Evolutionary conservation across 495 filamentous ascomycete genomes (phyloP), one percentile per base, ranked within the genome.

Genomic region (Pyrenopolyporus hunteri): DNA sequence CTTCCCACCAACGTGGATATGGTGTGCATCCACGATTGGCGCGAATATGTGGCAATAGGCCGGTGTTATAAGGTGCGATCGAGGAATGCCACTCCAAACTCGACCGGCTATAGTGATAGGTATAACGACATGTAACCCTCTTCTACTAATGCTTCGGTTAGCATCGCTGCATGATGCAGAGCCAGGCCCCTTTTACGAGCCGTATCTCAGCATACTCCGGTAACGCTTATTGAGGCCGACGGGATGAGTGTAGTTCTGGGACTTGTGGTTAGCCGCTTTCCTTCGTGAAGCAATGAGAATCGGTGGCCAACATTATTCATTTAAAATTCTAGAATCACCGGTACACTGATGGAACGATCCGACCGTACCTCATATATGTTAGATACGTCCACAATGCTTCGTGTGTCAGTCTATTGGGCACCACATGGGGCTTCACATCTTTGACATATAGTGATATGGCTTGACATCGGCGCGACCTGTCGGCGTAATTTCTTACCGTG

Each of bases 1-100:
- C 11, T 56, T 55, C 36, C 50, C 57, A 52, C 31, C 25, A 42
- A 45, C 43, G 53, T 60, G 57, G 51, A 66, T 51, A 37, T 17
- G 35, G 42, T 47, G 14, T 13, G 26, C 7, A 32, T 26, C 31
- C 39, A 60, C 57, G 50, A 25, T 29, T 59, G 50, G 28, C 33
- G 6, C 37, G 14, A 20, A 32, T 49, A 53, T 60, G 43, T 20
- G 43, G 28, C n/a, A 40, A 52, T 43, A 51, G 23, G 43, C 29
- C 48, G 48, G 28, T 56, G 25, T 29, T 46, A 60, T 55, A 53
- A 49, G 62, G 50, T 29, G 39, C 23, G 19, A 42, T 43, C 25
- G 44, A 54, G 31, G 32, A 36, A 56, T 60, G 55, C 35, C 29
- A 54, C 40, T 53, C 39, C 40, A 52, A 56, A 65, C 35, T 31